Conservation (phyloP, 768 basidiomycete genomes). For the Pleurotus tuber-regium region DNA sequence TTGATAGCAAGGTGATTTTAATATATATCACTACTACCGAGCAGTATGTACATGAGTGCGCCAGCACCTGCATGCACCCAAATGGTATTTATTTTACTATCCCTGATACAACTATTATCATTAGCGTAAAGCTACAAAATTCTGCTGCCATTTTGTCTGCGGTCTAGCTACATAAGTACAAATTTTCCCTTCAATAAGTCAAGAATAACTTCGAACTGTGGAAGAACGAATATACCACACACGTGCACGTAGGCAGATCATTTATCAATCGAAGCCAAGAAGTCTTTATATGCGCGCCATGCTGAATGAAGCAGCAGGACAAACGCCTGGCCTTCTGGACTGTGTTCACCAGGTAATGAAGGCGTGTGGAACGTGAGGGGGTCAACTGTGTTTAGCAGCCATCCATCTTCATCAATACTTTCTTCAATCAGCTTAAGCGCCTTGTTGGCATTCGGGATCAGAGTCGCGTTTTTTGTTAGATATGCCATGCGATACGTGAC, state of each 20-base stretch:
- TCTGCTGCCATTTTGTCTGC: too few relatives aligned
- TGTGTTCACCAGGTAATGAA: slow-evolving; percentile 31
- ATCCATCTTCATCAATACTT: slow-evolving; percentile 37
- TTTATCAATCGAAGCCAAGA: slow-evolving; percentile 2
- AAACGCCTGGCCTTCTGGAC: slow-evolving; percentile 63
- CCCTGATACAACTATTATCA: too few relatives aligned
- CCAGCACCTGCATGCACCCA: too few relatives aligned
- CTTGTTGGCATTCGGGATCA: slow-evolving; percentile 30
- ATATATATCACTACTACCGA: too few relatives aligned
- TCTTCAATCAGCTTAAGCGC: slow-evolving; percentile 34
- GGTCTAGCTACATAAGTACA: slow-evolving; percentile 2
- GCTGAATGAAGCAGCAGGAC: slow-evolving; percentile 52
- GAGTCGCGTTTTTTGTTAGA: slow-evolving; percentile 32
- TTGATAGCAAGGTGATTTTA: too few relatives aligned
- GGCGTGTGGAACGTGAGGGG: slow-evolving; percentile 47
- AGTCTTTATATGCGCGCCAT: slow-evolving; percentile 19
- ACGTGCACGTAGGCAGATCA: too few relatives aligned
- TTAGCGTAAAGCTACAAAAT: too few relatives aligned
- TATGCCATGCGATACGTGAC: slow-evolving; percentile 52
- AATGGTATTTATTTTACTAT: too few relatives aligned
- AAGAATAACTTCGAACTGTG: slow-evolving; percentile 7
- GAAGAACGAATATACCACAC: background rate
- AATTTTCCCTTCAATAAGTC: slow-evolving; percentile 6
- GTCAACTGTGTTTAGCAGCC: slow-evolving; percentile 46
- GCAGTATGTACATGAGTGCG: too few relatives aligned